Conservation (phyloP, 202 grass and related monocot species). For the Panicum hallii region DNA sequence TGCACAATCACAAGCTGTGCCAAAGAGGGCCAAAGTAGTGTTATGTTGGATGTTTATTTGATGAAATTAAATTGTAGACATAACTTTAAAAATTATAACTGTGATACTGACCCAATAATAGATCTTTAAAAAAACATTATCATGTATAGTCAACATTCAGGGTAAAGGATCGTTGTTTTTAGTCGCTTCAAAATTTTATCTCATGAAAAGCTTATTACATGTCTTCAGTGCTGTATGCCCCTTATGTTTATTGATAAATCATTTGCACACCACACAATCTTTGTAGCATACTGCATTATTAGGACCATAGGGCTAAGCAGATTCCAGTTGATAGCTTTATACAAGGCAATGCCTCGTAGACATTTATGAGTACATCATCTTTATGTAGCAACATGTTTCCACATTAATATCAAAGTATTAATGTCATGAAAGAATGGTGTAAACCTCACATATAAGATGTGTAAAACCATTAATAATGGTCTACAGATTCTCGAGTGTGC, state of each 20-base stretch:
- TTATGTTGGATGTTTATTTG: background rate
- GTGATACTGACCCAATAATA: slow-evolving; percentile 1
- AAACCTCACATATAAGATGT: slow-evolving; percentile 14
- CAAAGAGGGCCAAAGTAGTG: background rate
- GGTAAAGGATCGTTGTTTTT: slow-evolving; percentile 20
- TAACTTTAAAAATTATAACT: background rate
- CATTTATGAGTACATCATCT: background rate
- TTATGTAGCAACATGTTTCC: background rate
- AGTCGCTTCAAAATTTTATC: slow-evolving; percentile 9
- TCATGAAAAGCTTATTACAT: background rate
- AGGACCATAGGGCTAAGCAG: background rate
- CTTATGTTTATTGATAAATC: slow-evolving; percentile 34
- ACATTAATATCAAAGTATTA: background rate
- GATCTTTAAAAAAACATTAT: slow-evolving; percentile 29
- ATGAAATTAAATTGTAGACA: background rate
- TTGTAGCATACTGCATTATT: slow-evolving; percentile 27
- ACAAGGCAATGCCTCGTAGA: background rate
- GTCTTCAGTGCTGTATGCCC: background rate
- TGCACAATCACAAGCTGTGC: background rate
- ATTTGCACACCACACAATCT: slow-evolving; percentile 33
- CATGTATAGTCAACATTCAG: background rate
- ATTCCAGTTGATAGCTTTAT: slow-evolving; percentile 19
- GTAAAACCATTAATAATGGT: slow-evolving; percentile 24
- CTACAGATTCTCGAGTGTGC: background rate
- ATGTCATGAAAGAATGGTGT: slow-evolving; percentile 10